Percentiles rank a stretch among this genome's conserved stretches.
Conservation (phyloP, 2,329 filamentous ascomycete species). For the Alternaria atra region DNA sequence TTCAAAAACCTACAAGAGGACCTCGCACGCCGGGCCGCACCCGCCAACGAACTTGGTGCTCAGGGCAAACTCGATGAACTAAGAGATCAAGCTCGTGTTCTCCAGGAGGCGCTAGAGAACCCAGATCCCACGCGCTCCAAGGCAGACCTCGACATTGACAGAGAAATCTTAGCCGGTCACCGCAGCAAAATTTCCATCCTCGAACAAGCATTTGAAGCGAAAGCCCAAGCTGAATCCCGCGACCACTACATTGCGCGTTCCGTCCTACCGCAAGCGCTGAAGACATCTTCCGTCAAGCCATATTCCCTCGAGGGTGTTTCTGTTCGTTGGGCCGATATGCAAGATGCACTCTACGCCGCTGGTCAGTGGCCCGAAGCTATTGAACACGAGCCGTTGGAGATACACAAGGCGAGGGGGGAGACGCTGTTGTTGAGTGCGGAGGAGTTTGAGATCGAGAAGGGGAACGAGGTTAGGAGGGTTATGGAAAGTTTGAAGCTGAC, state of each 20-base stretch:
- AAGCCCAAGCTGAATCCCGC: slow-evolving; percentile 15
- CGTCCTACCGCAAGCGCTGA: slow-evolving; percentile 32
- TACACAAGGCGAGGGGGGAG: slow-evolving; percentile 22
- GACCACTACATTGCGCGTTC: slow-evolving; percentile 37
- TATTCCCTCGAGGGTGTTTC: slow-evolving; percentile 39
- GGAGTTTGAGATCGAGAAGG: slow-evolving; percentile 30
- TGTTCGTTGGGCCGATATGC: slow-evolving; percentile 47
- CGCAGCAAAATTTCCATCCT: slow-evolving; percentile 27
- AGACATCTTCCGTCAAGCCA: slow-evolving; percentile 26
- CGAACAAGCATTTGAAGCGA: slow-evolving; percentile 36
- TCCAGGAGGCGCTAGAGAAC: slow-evolving; percentile 25
- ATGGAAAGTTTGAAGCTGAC: slow-evolving; percentile 18
- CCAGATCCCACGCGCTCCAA: slow-evolving; percentile 23
- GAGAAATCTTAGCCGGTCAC: slow-evolving; percentile 19
- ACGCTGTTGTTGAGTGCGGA: slow-evolving; percentile 26
- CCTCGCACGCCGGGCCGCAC: slow-evolving; percentile 23
- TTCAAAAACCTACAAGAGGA: slow-evolving; percentile 31
- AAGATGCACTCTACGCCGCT: slow-evolving; percentile 42
- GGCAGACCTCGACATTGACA: slow-evolving; percentile 20
- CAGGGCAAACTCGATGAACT: slow-evolving; percentile 29
- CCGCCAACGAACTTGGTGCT: slow-evolving; percentile 32
- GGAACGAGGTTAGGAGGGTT: slow-evolving; percentile 27
- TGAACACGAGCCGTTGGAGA: slow-evolving; percentile 29
- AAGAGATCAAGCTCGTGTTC: slow-evolving; percentile 14
- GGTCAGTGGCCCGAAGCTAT: slow-evolving; percentile 34